Percentiles rank a stretch among this genome's conserved stretches.
Conservation (phyloP, 106 monocot genomes). For the Phalaenopsis equestris region DNA sequence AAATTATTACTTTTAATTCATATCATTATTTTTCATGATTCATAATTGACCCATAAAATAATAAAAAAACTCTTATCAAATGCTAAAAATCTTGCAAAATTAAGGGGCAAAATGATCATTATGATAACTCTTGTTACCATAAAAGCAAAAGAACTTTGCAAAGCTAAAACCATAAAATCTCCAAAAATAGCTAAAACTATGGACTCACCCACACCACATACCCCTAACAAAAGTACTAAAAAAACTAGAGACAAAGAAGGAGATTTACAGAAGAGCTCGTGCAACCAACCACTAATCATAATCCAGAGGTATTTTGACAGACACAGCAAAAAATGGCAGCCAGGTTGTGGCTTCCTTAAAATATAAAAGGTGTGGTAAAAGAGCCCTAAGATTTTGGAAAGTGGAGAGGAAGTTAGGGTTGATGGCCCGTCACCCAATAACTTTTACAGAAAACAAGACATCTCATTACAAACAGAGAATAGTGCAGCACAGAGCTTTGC, state of each 20-base stretch:
- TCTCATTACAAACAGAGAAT: neutral
- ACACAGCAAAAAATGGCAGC: neutral
- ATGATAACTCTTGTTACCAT: no score
- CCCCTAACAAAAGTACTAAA: neutral
- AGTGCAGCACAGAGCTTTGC: neutral
- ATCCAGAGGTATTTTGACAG: neutral
- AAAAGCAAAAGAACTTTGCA: no score
- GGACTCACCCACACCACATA: no score
- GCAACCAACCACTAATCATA: neutral
- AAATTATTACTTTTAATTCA: no score
- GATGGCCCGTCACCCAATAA: neutral
- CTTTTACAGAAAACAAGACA: conserved; percentile 9
- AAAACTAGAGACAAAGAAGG: neutral
- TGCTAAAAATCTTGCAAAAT: no score
- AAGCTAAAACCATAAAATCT: no score
- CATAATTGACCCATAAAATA: no score
- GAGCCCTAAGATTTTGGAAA: conserved; percentile 2
- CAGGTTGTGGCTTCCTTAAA: neutral
- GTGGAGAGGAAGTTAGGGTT: neutral
- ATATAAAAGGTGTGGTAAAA: neutral
- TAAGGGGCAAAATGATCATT: no score
- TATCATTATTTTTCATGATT: no score
- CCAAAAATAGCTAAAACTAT: no score
- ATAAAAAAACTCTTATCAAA: no score
- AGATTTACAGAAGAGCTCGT: neutral